Evolutionary conservation across 2,329 filamentous ascomycete genomes (phyloP).

Genomic region (Dothideomycetes sp.): DNA sequence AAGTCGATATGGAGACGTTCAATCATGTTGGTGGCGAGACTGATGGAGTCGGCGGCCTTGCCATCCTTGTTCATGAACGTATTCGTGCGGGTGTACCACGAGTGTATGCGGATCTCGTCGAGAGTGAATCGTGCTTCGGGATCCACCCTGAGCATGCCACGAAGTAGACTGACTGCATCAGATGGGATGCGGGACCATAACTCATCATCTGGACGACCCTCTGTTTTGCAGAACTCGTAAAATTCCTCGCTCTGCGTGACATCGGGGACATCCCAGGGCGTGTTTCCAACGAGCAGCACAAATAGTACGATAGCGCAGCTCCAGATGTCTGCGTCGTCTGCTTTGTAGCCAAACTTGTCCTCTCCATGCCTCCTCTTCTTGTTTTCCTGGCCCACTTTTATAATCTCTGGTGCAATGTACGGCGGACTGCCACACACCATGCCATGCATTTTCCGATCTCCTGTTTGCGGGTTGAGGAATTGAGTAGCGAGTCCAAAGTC

Average conservation of each 20-base stretch:
- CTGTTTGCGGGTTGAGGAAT: slow-evolving; percentile 68
- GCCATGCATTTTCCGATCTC: slow-evolving; percentile 66
- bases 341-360: slow-evolving; percentile 51
- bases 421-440: slow-evolving; percentile 94
- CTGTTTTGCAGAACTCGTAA: slow-evolving; percentile 69
- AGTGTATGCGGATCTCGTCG: slow-evolving; percentile 75
- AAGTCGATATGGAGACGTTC: slow-evolving; percentile 86
- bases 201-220: slow-evolving; percentile 68
- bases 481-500: slow-evolving; percentile 94
- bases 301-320: slow-evolving; percentile 97
- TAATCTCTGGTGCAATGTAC: slow-evolving; percentile 92
- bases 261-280: slow-evolving; percentile 84
- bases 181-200: slow-evolving; percentile 71
- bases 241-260: slow-evolving; percentile 81
- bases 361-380: slow-evolving; percentile 31
- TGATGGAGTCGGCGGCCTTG: slow-evolving; percentile 64
- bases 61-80: slow-evolving; percentile 64
- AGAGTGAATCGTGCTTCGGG: slow-evolving; percentile 69
- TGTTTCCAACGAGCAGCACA: slow-evolving; percentile 88
- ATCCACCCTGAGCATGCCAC: slow-evolving; percentile 87
- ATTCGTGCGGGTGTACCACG: slow-evolving; percentile 86
- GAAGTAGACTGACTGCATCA: slow-evolving; percentile 67
- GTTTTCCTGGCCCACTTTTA: slow-evolving; percentile 37
- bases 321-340: slow-evolving; percentile 87
- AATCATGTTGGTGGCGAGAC: slow-evolving; percentile 89